phyloP scores from a whole-genome alignment of 108 stramenopile genomes.

The Skeletonema tropicum region DNA sequence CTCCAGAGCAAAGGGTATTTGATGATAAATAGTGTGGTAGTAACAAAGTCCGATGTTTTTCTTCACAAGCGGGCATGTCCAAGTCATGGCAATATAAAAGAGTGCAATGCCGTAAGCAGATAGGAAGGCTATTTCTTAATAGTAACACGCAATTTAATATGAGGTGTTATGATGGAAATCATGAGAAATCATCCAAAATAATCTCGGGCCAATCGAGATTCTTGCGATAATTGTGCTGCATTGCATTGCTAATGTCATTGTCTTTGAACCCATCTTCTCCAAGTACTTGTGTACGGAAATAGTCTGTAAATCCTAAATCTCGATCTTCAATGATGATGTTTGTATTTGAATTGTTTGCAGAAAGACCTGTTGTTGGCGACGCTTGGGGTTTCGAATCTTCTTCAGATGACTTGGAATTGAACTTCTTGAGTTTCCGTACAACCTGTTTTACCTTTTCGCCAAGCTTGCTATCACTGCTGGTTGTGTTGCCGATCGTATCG shows the following conservation, averaged over 20 bases:
- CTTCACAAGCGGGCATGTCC: constrained; percentile 12
- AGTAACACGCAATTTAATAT: no score
- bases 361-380: background rate
- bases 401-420: background rate
- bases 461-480: background rate
- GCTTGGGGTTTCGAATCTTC: background rate
- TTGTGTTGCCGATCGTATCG: background rate
- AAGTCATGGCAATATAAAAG: background rate
- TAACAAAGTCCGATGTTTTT: constrained; percentile 34
- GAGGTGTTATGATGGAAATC: background rate
- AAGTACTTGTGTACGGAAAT: constrained; percentile 20
- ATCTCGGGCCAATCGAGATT: constrained; percentile 29
- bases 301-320: constrained; percentile 32
- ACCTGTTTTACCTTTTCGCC: background rate
- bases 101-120: background rate
- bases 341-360: background rate
- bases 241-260: background rate
- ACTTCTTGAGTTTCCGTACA: background rate
- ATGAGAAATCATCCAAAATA: constrained; percentile 50
- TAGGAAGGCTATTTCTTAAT: no score
- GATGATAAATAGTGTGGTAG: constrained; percentile 18
- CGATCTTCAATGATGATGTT: constrained; percentile 19
- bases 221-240: constrained; percentile 15
- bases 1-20: constrained; percentile 15
- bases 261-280: no score